Base-by-base conservation (phyloP, 345 rosid species). In the Acer campestre region DNA sequence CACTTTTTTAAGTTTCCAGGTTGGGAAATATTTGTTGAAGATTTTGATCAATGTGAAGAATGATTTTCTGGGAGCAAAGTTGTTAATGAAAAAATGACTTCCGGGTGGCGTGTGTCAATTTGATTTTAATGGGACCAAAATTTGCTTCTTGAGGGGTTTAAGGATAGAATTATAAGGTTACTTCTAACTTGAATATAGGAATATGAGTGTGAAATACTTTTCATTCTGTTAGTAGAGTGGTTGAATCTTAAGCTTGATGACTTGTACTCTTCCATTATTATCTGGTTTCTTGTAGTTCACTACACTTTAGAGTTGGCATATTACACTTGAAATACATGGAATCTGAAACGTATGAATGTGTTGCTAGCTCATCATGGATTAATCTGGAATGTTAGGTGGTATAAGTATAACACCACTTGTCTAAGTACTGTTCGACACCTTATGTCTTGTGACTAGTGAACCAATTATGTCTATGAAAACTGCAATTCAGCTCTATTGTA, bases 81-180 rank as follows among this genome's bases (percentile, higher is more conserved):
- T 42, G 20, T n/a, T 7, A 42, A 56, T 42, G 46, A 18, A 59
- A 61, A 42, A n/a, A 31, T 10, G 20, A 62, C 3, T 25, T 61
- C 22, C 46, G 2, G 61, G 78, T 8, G 3, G 62, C 13, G 29
- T 63, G 18, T 59, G 46, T n/a, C 1, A 16, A n/a, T 51, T 16
- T 66, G 20, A 35, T 13, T 53, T 46, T 44, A 14, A 14, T 7
- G 4, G 20, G 7, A 64, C 29, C 29, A 49, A 75, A 49, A 49
- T 29, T 75, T 75, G 63, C 70, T 48, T 75, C 63, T 75, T n/a
- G 20, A 48, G 27, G 72, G 72, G 77, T 74, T 63, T 17, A 63
- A 63, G 70, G 25, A 63, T 48, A 18, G 27, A 48, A 38, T 71
- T 35, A 27, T 70, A 16, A 48, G 61, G 62, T 75, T 40, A 75